These are phyloP conservation scores for Zygosaccharomyces pseudobailii DNA, from an alignment of 1,139 yeast genomes.

Conservation along the genomic window DNA sequence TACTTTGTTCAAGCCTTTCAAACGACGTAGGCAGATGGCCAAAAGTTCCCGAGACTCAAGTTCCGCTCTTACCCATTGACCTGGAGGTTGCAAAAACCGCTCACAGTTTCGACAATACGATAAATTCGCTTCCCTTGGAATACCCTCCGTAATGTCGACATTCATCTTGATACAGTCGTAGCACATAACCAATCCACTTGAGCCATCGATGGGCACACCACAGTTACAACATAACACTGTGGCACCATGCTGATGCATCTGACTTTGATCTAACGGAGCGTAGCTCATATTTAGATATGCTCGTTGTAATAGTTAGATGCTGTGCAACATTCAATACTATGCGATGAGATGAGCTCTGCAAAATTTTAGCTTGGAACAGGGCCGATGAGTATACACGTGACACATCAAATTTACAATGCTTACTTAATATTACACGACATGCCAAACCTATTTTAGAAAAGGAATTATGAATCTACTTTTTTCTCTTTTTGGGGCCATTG, in stretches of 20 bases:
- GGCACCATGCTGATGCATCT: slow-evolving; percentile 42
- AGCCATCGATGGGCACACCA: slow-evolving; percentile 98
- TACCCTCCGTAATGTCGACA: slow-evolving; percentile 91
- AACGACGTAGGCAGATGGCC: slow-evolving; percentile 82
- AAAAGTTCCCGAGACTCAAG: slow-evolving; percentile 88
- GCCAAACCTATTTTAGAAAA: neutral
- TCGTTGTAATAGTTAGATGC: neutral
- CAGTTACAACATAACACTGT: slow-evolving; percentile 97
- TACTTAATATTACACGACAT: neutral
- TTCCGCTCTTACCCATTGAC: slow-evolving; percentile 87
- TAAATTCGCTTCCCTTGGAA: slow-evolving; percentile 89
- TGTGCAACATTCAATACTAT: neutral
- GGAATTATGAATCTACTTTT: slow-evolving; percentile 1
- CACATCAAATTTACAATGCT: neutral
- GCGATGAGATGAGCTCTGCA: slow-evolving; percentile 19
- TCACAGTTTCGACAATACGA: slow-evolving; percentile 98
- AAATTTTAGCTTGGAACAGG: slow-evolving; percentile 14
- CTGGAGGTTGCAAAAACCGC: slow-evolving; percentile 90
- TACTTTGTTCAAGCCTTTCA: slow-evolving; percentile 84
- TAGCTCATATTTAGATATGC: slow-evolving; percentile 19
- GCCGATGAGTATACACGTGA: neutral
- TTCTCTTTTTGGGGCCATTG: slow-evolving; percentile 14
- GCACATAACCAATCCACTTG: slow-evolving; percentile 92
- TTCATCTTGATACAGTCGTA: slow-evolving; percentile 93
- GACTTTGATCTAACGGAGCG: slow-evolving; percentile 28